Evolutionary conservation across 345 rosid genomes (phyloP).

Genomic region (thale cress (Arabidopsis thaliana)): TAIR10.1 NC_003075.7:7833501-7834000

Average conservation of each 20-base stretch:
- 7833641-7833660: not conserved
- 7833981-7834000: not conserved
- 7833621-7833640: not conserved
- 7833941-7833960: not conserved
- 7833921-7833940: not conserved
- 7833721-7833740: not conserved
- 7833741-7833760: not conserved
- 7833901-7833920: not conserved
- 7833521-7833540: not conserved
- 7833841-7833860: not conserved
- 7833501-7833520: not conserved
- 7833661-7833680: not conserved
- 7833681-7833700: not conserved
- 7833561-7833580: not conserved
- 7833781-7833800: not conserved
- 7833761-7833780: not conserved
- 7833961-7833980: not conserved
- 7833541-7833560: not conserved
- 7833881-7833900: not conserved
- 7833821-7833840: not conserved
- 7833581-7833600: not conserved
- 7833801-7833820: not conserved
- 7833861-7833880: not conserved
- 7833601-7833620: not conserved
- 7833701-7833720: not conserved